Evolutionary conservation across 805 yeast genomes (phyloP).

Genomic region (Vanderwaltozyma polyspora): DNA sequence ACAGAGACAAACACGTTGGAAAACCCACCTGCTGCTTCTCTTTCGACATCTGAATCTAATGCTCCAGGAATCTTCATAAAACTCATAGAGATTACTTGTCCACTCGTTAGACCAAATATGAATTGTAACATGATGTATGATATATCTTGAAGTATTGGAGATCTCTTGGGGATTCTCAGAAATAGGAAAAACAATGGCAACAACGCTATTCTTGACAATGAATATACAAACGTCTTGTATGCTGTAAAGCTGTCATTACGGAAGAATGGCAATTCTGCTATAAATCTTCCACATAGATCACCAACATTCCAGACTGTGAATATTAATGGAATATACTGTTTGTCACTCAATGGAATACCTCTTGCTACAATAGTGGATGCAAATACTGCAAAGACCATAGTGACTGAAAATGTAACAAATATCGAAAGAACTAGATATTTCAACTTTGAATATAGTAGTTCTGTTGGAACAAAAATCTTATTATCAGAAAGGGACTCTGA

Average conservation of each 20-base stretch:
- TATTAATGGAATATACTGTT: conserved; percentile 60
- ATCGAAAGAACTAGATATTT: conserved; percentile 57
- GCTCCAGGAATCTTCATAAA: conserved; percentile 64
- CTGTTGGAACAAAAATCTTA: conserved; percentile 11
- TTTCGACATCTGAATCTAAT: conserved; percentile 52
- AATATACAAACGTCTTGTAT: conserved; percentile 37
- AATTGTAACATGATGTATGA: conserved; percentile 63
- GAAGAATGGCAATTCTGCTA: conserved; percentile 37
- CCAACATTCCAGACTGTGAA: conserved; percentile 85
- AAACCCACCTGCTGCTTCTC: conserved; percentile 91
- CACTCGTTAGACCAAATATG: conserved; percentile 76
- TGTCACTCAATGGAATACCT: conserved; percentile 19
- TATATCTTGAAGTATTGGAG: conserved; percentile 31
- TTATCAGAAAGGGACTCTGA: conserved; percentile 1
- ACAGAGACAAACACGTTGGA: conserved; percentile 67
- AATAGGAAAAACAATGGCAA: conserved; percentile 67
- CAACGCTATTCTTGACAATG: conserved; percentile 44
- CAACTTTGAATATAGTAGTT: conserved; percentile 50
- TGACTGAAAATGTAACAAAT: conserved; percentile 58
- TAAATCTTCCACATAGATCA: conserved; percentile 67
- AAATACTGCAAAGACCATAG: conserved; percentile 78
- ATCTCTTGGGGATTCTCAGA: conserved; percentile 19
- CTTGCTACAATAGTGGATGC: conserved; percentile 57
- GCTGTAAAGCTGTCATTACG: conserved; percentile 14
- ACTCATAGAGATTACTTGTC: conserved; percentile 69